These are phyloP conservation scores for Podaxis sp. DNA, from an alignment of 768 basidiomycete genomes.

Conservation along the genomic window DNA sequence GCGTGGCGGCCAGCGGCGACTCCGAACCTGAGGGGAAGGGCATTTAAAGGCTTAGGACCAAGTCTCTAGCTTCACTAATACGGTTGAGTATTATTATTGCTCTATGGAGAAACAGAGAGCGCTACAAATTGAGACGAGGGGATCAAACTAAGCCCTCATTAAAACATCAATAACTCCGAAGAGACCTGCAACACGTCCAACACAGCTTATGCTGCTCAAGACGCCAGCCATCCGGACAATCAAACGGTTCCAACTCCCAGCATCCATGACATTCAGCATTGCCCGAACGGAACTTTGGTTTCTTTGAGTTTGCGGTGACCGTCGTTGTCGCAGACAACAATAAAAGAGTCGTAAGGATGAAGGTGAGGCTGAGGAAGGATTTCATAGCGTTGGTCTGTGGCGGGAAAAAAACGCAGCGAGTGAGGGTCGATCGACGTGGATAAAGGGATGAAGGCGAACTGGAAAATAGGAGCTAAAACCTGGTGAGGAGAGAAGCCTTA, in stretches of 20 bases:
- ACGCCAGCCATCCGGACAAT: conserved; percentile 1
- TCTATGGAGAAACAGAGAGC: background rate
- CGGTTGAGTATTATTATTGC: too few relatives aligned
- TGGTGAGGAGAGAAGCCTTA: background rate
- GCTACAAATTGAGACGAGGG: background rate
- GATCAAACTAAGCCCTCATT: background rate
- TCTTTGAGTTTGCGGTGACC: background rate
- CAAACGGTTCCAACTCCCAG: conserved; percentile 5
- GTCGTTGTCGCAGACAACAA: background rate
- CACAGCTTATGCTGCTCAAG: background rate
- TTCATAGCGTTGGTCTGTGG: background rate
- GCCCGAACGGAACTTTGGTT: conserved; percentile 6
- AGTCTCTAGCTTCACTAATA: too few relatives aligned
- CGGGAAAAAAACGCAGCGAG: too few relatives aligned
- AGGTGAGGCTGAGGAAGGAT: background rate
- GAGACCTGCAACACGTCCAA: conserved; percentile 1
- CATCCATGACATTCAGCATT: conserved; percentile 11
- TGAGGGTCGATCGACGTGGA: background rate
- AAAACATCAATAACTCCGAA: background rate
- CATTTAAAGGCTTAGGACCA: too few relatives aligned
- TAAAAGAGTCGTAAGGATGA: background rate
- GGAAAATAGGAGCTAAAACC: background rate
- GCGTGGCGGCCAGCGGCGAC: too few relatives aligned
- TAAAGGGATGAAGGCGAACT: background rate
- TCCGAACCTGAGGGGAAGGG: too few relatives aligned